Percentiles rank a stretch among this genome's conserved stretches.
Evolutionary conservation across 148 eudicot genomes (phyloP).

Genomic region (Diospyros kaki): DNA sequence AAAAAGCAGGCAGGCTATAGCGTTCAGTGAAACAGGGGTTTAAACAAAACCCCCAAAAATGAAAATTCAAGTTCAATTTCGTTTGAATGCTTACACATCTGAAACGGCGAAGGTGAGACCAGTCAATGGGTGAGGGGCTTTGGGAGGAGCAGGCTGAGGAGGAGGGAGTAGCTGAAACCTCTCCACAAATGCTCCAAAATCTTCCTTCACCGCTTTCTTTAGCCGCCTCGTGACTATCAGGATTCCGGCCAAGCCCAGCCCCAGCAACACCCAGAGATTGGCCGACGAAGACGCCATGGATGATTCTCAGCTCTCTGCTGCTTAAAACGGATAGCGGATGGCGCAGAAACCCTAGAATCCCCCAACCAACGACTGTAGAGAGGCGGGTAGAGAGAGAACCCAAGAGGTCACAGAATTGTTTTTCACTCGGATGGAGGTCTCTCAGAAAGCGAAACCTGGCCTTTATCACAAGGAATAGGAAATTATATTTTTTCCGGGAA

Average conservation of each 20-base stretch:
- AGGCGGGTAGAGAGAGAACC: neutral
- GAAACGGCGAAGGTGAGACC: conserved; percentile 80
- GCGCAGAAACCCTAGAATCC: conserved; percentile 10
- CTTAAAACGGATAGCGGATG: neutral
- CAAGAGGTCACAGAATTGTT: no score
- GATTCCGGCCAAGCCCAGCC: conserved; percentile 86
- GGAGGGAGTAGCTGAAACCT: conserved; percentile 76
- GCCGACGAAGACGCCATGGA: conserved; percentile 68
- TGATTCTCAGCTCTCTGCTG: neutral
- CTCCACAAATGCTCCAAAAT: conserved; percentile 75
- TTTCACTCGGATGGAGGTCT: no score
- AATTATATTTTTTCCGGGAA: no score
- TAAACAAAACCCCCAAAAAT: neutral
- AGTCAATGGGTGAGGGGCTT: conserved; percentile 87
- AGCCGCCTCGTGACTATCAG: conserved; percentile 66
- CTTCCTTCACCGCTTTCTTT: conserved; percentile 55
- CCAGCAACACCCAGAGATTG: conserved; percentile 81
- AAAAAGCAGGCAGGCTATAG: no score
- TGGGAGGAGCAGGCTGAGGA: conserved; percentile 97
- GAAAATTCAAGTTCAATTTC: neutral
- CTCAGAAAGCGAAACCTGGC: no score
- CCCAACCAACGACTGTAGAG: conserved; percentile 2
- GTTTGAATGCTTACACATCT: conserved; percentile 53
- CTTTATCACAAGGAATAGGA: no score
- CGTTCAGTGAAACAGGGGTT: no score